Base-by-base conservation (phyloP, 805 yeast species). In the Cyberlindnera mycetangii region DNA sequence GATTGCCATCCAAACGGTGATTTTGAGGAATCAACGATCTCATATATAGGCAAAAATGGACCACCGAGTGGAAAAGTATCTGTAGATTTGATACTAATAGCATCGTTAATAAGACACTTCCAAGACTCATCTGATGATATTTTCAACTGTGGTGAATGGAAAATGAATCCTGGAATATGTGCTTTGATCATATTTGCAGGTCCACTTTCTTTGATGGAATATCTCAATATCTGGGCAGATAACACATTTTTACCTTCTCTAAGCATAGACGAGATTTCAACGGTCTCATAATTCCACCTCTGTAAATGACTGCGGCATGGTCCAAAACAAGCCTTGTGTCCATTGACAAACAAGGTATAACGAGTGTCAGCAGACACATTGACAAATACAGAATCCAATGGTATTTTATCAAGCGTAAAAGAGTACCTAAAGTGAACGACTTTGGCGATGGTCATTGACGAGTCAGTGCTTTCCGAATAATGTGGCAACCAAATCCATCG, bases 81-180 rank as follows among this genome's bases (percentile, higher is more conserved):
- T n/a, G 38, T 22, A 9, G 38, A 21, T n/a, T 35, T 35, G 17
- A 35, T 14, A 21, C 30, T 19, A 35, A 35, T 35, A 14, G 38
- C 20, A 14, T 35, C 12, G n/a, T 35, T 30, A 22, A 22, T 35
- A 18, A 8, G 22, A 10, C 25, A 11, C 30, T 35, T 35, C 38
- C 38, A 35, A 16, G 38, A 35, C 30, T 35, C 38, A 35, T 35
- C 38, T 6, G 38, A 35, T 10, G 16, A 14, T 4, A 35, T 35
- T 11, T n/a, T 20, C 14, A 35, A 18, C 12, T n/a, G 18, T 16
- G 19, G 18, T n/a, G 25, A 21, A 16, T 19, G n/a, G 19, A 15
- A 35, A n/a, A 35, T 35, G 30, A 35, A 35, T 14, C 38, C 38
- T 7, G 38, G 38, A 8, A 35, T 35, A 20, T 35, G 20, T n/a